A percentile compares a stretch with the other conserved stretches of the same genome.
phyloP scores from a whole-genome alignment of 768 basidiomycete genomes.

The Suillus bovinus region DNA sequence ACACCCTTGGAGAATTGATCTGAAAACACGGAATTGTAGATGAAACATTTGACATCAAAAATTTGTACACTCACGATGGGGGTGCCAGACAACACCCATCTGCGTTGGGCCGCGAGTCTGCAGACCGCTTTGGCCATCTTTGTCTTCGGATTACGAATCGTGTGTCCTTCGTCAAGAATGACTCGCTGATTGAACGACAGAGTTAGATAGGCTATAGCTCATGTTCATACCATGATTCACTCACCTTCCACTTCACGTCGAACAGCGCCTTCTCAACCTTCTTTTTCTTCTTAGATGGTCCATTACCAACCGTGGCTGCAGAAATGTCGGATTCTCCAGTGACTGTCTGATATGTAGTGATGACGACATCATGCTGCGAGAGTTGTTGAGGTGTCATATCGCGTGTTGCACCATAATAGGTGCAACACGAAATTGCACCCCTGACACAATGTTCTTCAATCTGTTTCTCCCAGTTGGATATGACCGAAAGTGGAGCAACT shows the following conservation, averaged over 20 bases:
- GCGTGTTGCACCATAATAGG: constrained; percentile 76
- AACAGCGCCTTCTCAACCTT: constrained; percentile 61
- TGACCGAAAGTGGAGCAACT: constrained; percentile 83
- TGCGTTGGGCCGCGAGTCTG: constrained; percentile 63
- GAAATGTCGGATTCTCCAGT: constrained; percentile 48
- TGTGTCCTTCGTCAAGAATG: constrained; percentile 89
- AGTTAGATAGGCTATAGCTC: not conserved
- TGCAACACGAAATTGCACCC: constrained; percentile 51
- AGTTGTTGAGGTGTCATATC: constrained; percentile 58
- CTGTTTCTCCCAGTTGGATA: constrained; percentile 90
- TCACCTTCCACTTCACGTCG: constrained; percentile 79
- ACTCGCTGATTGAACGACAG: constrained; percentile 49
- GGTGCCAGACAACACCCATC: constrained; percentile 83
- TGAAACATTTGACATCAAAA: not conserved
- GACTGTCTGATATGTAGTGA: constrained; percentile 83
- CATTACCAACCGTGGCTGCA: constrained; percentile 16
- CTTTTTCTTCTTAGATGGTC: constrained; percentile 53
- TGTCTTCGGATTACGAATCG: constrained; percentile 81
- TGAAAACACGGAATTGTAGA: constrained; percentile 24
- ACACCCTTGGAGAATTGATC: constrained; percentile 79
- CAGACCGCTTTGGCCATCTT: constrained; percentile 77
- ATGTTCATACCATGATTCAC: constrained; percentile 8
- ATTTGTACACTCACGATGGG: constrained; percentile 68
- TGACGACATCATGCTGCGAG: constrained; percentile 71
- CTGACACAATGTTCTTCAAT: constrained; percentile 68